Conservation (phyloP, 306 rosid species). For the Ochetophila trinervis region DNA sequence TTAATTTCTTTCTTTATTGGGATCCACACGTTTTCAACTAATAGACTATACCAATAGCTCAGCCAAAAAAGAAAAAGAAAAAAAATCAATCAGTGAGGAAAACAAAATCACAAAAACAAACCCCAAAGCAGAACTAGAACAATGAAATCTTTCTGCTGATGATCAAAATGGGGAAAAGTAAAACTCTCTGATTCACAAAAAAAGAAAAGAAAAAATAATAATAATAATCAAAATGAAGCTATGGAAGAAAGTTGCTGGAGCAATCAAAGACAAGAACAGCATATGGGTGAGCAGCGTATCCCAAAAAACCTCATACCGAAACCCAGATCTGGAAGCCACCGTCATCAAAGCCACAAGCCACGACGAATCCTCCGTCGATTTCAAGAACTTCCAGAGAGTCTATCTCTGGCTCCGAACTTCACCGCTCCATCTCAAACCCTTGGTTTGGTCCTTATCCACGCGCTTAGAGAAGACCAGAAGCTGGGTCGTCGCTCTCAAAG, state of each 20-base stretch:
- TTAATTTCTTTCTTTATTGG: no score
- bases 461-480: conserved; percentile 62
- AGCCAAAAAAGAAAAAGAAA: no score
- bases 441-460: conserved; percentile 39
- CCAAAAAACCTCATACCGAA: conserved; percentile 37
- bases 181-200: no score
- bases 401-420: conserved; percentile 68
- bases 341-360: conserved; percentile 88
- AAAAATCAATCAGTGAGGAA: no score
- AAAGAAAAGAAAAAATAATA: conserved; percentile 20
- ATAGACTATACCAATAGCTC: no score
- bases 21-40: no score
- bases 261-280: conserved; percentile 73
- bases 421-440: conserved; percentile 53
- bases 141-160: no score
- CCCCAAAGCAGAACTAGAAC: no score
- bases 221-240: conserved; percentile 80
- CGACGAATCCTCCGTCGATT: conserved; percentile 47
- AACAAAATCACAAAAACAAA: no score
- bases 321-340: conserved; percentile 56
- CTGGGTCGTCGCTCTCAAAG: conserved; percentile 83
- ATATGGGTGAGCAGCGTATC: conserved; percentile 51
- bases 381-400: conserved; percentile 57
- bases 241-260: conserved; percentile 60
- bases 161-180: no score